Conservation (phyloP, 345 rosid genomes). For the Moricandia arvensis region DNA sequence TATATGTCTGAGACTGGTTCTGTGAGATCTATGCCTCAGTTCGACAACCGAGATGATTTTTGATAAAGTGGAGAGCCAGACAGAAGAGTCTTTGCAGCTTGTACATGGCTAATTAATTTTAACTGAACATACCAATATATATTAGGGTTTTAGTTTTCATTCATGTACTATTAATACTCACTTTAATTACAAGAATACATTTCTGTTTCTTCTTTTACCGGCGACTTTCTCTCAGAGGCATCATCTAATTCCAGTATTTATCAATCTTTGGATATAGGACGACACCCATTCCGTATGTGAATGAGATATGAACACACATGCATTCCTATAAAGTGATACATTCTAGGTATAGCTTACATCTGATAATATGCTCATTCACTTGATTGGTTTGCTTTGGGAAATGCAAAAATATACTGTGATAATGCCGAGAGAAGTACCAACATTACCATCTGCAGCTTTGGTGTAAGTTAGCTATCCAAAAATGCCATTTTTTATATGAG, state of each 20-base stretch:
- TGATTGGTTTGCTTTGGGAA: too few species aligned
- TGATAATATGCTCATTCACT: too few species aligned
- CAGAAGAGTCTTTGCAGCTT: not conserved
- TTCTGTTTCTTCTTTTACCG: not conserved
- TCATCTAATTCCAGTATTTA: not conserved
- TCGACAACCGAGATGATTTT: slow-evolving; percentile 30
- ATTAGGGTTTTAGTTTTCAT: not conserved
- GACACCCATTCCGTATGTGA: not conserved
- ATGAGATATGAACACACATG: not conserved
- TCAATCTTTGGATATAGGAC: not conserved
- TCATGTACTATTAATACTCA: not conserved
- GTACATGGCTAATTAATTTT: not conserved
- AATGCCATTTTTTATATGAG: too few species aligned
- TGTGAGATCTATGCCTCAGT: slow-evolving; percentile 32
- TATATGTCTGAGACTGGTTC: slow-evolving; percentile 44
- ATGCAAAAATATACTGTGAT: too few species aligned
- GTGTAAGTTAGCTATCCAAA: too few species aligned
- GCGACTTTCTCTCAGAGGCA: not conserved
- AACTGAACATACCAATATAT: slow-evolving; percentile 11
- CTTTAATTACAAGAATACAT: not conserved
- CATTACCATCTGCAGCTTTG: too few species aligned
- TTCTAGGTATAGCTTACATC: too few species aligned
- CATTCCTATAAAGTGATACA: too few species aligned
- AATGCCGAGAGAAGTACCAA: too few species aligned
- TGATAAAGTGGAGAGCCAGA: slow-evolving; percentile 10